Base-by-base conservation (phyloP, 176 grass and related monocot species). In the Typha latifolia region DNA sequence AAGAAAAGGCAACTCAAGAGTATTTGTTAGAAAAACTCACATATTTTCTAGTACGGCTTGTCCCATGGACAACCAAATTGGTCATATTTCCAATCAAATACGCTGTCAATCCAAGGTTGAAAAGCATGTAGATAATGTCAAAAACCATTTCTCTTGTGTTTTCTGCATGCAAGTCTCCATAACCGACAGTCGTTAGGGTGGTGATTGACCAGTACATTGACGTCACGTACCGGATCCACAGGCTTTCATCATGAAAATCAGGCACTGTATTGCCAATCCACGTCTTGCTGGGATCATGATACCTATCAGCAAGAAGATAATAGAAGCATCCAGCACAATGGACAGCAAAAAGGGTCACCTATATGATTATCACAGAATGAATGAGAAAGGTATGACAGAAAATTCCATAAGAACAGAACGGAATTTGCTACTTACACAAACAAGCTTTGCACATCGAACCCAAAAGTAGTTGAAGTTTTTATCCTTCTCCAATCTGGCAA, bases 31-130 rank as follows among this genome's bases (percentile, higher is more conserved):
- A 37, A 37, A 37, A 64, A 74, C 94, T 99, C 63, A 99, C 94
- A 66, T 87, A 99, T 83, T 82, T 86, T 80, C 94, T 80, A 63
- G 94, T 99, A 76, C 89, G 86, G 68, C 89, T 90, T 43, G 94
- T 93, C 15, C 88, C 75, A 73, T 99, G 94, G 50, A 99, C 94
- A 32, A 99, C 94, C 68, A 99, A 86, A 82, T 99, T 99, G 68
- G 94, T 99, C 94, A 99, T 99, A 74, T 99, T 99, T 62, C 94
- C 94, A 11, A 99, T 99, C 76, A 99, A 87, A 84, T 99, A 99
- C 6, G 89, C 94, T 70, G 94, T 99, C 70, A 93, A 77, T 57
- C 94, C 94, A 81, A 99, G 89, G 75, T 99, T 93, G 48, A 99
- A 99, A 32, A 99, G 81, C 94, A 99, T 99, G 84, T 99, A 99